Base-by-base conservation (phyloP, 2,329 filamentous ascomycete species). In the Exophiala calicioides region DNA sequence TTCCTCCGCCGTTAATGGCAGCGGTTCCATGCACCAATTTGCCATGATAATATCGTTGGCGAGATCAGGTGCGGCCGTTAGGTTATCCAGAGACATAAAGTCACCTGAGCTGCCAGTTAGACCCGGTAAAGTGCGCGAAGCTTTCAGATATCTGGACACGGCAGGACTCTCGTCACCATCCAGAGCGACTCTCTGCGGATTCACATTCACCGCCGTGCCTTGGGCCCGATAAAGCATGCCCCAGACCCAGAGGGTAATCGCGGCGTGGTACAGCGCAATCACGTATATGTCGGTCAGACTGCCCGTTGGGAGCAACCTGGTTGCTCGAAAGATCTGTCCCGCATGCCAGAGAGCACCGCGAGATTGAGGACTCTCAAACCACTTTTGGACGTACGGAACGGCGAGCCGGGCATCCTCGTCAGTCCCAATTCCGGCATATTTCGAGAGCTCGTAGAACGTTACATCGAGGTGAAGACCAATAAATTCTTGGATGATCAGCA, bases 171-270 rank as follows among this genome's bases (percentile, higher is more conserved):
- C n/a, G n/a, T n/a, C n/a, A n/a, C n/a, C n/a, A n/a, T n/a, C n/a
- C n/a, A n/a, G n/a, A n/a, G n/a, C n/a, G n/a, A n/a, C n/a, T n/a
- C n/a, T n/a, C n/a, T n/a, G n/a, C n/a, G n/a, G n/a, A n/a, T n/a
- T n/a, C n/a, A n/a, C n/a, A n/a, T n/a, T n/a, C n/a, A n/a, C n/a
- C n/a, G n/a, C n/a, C n/a, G n/a, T n/a, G n/a, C n/a, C n/a, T n/a
- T n/a, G n/a, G n/a, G n/a, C n/a, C n/a, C n/a, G n/a, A n/a, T n/a
- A n/a, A n/a, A n/a, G n/a, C n/a, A n/a, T n/a, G n/a, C n/a, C n/a
- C n/a, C n/a, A n/a, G n/a, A n/a, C 78, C 86, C 86, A 89, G 30
- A 88, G 68, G 0, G 80, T 78, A 3, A 88, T 69, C 8, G 77
- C 75, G 4, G 82, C 83, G 60, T 88, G 84, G 59, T 86, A 85